These are phyloP conservation scores for Tricholoma hemisulphureum DNA, from an alignment of 768 basidiomycete genomes.

Conservation along the genomic window DNA sequence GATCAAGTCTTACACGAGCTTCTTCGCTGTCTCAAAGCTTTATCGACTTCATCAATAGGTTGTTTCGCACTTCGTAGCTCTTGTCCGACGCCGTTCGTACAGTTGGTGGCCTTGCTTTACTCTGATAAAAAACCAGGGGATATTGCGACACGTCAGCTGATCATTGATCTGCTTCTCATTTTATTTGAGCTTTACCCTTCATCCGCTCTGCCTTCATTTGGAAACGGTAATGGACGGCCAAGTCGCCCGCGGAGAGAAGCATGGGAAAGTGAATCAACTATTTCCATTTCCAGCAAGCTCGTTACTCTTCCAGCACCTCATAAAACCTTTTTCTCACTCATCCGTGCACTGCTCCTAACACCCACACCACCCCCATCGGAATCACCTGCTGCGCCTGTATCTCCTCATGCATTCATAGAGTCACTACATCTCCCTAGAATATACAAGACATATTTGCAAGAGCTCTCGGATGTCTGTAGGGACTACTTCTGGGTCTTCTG, in stretches of 20 bases:
- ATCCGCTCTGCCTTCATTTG: constrained; percentile 57
- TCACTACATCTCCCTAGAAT: constrained; percentile 65
- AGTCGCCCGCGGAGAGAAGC: constrained; percentile 45
- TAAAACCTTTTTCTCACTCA: constrained; percentile 67
- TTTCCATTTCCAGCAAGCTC: constrained; percentile 43
- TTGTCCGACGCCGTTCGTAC: constrained; percentile 83
- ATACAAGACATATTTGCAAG: constrained; percentile 79
- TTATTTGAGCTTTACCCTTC: constrained; percentile 88
- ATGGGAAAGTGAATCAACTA: constrained; percentile 51
- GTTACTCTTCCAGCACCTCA: constrained; percentile 74
- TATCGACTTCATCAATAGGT: constrained; percentile 86
- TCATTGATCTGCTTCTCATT: constrained; percentile 81
- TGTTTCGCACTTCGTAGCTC: constrained; percentile 88
- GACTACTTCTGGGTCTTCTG: constrained; percentile 99
- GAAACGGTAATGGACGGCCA: constrained; percentile 21
- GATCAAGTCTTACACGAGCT: constrained; percentile 92
- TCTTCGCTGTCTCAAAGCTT: constrained; percentile 89
- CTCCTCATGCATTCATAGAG: constrained; percentile 80
- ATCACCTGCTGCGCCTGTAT: constrained; percentile 57
- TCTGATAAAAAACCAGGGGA: constrained; percentile 99
- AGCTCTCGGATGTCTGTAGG: constrained; percentile 84
- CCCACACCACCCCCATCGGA: constrained; percentile 66
- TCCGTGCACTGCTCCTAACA: constrained; percentile 73
- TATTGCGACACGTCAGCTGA: constrained; percentile 83
- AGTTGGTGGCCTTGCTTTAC: constrained; percentile 81